These are phyloP conservation scores for Suillus decipiens DNA, from an alignment of 768 basidiomycete species.

Conservation along the genomic window DNA sequence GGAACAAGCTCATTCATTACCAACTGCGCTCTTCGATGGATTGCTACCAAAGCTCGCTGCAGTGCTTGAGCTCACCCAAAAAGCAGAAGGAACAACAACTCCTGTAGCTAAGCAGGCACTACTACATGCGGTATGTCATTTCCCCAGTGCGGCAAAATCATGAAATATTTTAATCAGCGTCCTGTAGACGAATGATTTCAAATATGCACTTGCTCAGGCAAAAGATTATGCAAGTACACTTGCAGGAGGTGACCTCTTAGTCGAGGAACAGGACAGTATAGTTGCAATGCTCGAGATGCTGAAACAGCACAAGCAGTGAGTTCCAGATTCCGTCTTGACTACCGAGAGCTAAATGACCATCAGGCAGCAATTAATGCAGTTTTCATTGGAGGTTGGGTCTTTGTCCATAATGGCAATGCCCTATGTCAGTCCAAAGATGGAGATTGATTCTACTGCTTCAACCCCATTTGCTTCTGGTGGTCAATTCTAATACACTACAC, in stretches of 20 bases:
- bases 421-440: constrained; percentile 48
- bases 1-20: constrained; percentile 26
- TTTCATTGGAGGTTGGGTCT: constrained; percentile 44
- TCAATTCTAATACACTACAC: not conserved
- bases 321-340: not conserved
- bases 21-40: constrained; percentile 52
- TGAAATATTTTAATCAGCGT: not conserved
- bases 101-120: constrained; percentile 66
- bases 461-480: constrained; percentile 49
- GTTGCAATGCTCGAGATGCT: constrained; percentile 67
- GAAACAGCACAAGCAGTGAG: constrained; percentile 63
- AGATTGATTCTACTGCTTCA: constrained; percentile 75
- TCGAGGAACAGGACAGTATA: constrained; percentile 70
- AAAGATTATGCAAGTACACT: constrained; percentile 58
- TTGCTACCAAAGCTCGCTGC: constrained; percentile 61
- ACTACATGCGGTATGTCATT: constrained; percentile 60
- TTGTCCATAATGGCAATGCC: constrained; percentile 32
- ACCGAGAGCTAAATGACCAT: not conserved
- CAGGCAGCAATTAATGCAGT: constrained; percentile 57
- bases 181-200: constrained; percentile 72
- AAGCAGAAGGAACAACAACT: constrained; percentile 52
- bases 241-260: constrained; percentile 71
- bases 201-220: constrained; percentile 55
- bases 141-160: not conserved
- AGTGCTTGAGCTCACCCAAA: constrained; percentile 62